phyloP scores from a whole-genome alignment of 2,329 filamentous ascomycete genomes.

The Ceratocystis colombiana region DNA sequence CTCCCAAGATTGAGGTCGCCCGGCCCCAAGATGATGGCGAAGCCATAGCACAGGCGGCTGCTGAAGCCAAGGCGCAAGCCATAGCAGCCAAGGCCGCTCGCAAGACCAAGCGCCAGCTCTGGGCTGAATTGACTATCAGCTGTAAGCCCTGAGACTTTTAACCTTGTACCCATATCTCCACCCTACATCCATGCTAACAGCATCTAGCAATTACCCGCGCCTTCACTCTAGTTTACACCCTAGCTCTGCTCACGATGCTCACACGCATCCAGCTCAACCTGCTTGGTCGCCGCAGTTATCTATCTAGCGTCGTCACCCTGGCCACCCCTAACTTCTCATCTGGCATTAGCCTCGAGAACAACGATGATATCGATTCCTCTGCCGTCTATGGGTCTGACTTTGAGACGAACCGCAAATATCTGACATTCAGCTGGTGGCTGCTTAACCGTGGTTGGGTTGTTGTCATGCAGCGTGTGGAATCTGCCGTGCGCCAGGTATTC shows the following conservation, averaged over 20 bases:
- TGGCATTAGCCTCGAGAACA: conserved; percentile 81
- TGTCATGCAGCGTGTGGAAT: conserved; percentile 68
- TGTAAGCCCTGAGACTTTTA: conserved; percentile 47
- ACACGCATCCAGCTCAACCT: conserved; percentile 95
- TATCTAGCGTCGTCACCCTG: conserved; percentile 87
- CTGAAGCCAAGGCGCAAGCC: conserved; percentile 21
- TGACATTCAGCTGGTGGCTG: conserved; percentile 97
- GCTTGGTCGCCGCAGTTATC: conserved; percentile 85
- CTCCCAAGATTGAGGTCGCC: conserved; percentile 27
- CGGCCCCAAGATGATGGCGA: conserved; percentile 35
- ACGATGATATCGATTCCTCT: conserved; percentile 77
- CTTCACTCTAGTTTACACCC: conserved; percentile 84
- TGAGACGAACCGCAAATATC: conserved; percentile 86
- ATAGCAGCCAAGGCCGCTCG: conserved; percentile 34
- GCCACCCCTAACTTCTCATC: conserved; percentile 64
- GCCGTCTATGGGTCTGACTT: conserved; percentile 86
- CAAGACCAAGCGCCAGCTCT: conserved; percentile 84
- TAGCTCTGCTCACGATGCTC: conserved; percentile 79
- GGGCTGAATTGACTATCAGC: conserved; percentile 95
- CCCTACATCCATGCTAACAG: conserved; percentile 22
- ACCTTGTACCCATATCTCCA: neutral
- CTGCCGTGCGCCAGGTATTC: conserved; percentile 82
- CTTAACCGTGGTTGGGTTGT: conserved; percentile 82
- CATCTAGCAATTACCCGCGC: conserved; percentile 70
- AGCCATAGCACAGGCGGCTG: conserved; percentile 17